These are phyloP conservation scores for Schizophyllum commune DNA, from an alignment of 1,284 basidiomycete species.

Conservation along the genomic window DNA sequence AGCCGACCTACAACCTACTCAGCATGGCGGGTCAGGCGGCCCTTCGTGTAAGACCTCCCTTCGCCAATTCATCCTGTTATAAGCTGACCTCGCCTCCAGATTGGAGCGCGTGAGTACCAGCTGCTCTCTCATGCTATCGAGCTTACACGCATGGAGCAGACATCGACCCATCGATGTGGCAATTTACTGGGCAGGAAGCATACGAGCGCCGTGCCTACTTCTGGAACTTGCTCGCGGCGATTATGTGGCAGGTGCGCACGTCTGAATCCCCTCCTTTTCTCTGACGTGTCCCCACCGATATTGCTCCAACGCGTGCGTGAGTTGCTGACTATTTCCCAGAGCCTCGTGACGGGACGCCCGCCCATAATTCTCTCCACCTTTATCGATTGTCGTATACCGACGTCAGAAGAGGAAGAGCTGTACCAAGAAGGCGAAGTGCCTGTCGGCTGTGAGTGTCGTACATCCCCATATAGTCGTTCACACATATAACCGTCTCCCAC, in stretches of 20 bases:
- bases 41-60: conserved; percentile 27
- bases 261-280: background rate
- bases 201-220: conserved; percentile 48
- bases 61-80: background rate
- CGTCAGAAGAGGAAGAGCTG: conserved; percentile 32
- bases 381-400: conserved; percentile 37
- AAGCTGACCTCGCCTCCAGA: conserved; percentile 22
- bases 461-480: conserved; percentile 1
- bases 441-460: conserved; percentile 32
- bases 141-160: conserved; percentile 25
- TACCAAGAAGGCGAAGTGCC: conserved; percentile 36
- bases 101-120: conserved; percentile 37
- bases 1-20: conserved; percentile 36
- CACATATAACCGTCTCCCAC: conserved; percentile 5
- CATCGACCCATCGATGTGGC: conserved; percentile 47
- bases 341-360: conserved; percentile 42
- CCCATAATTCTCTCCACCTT: conserved; percentile 32
- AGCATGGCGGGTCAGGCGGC: conserved; percentile 40
- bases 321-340: conserved; percentile 20
- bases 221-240: conserved; percentile 41
- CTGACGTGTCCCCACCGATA: background rate
- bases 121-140: conserved; percentile 3
- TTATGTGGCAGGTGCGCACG: conserved; percentile 36
- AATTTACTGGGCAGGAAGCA: conserved; percentile 37
- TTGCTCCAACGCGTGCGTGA: conserved; percentile 1